phyloP scores from a whole-genome alignment of 2,329 filamentous ascomycete species.

The Epicoccum nigrum region DNA sequence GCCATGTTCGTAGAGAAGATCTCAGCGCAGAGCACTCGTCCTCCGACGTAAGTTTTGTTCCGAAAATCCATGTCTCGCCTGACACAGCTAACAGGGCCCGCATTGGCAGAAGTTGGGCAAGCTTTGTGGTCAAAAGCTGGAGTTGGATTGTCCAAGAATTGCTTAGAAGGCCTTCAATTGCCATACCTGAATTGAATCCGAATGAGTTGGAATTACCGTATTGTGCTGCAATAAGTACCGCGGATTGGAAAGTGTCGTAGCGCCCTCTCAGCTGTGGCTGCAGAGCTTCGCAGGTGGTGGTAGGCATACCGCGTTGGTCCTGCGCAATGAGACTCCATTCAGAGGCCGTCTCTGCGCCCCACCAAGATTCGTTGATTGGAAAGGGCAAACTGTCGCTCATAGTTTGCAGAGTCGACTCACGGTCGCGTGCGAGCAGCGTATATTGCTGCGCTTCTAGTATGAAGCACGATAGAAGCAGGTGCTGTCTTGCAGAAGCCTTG shows the following conservation, averaged over 20 bases:
- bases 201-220: conserved; percentile 29
- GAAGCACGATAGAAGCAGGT: conserved; percentile 51
- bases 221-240: conserved; percentile 45
- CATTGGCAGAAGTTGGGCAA: conserved; percentile 48
- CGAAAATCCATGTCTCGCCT: conserved; percentile 55
- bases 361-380: conserved; percentile 42
- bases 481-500: conserved; percentile 39
- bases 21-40: conserved; percentile 43
- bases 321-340: conserved; percentile 34
- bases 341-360: conserved; percentile 40
- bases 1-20: conserved; percentile 45
- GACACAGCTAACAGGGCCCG: conserved; percentile 52
- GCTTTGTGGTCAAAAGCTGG: conserved; percentile 45
- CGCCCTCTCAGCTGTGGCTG: conserved; percentile 3
- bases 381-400: conserved; percentile 47
- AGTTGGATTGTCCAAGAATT: conserved; percentile 30
- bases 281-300: conserved; percentile 35
- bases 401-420: conserved; percentile 24
- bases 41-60: conserved; percentile 47
- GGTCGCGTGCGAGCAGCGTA: conserved; percentile 35
- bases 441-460: conserved; percentile 51
- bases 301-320: conserved; percentile 26
- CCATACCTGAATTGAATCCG: conserved; percentile 17
- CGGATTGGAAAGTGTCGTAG: conserved; percentile 46
- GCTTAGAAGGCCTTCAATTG: conserved; percentile 36